Base-by-base conservation (phyloP, 2,329 filamentous ascomycete species). In the Hypomyces rosellus region DNA sequence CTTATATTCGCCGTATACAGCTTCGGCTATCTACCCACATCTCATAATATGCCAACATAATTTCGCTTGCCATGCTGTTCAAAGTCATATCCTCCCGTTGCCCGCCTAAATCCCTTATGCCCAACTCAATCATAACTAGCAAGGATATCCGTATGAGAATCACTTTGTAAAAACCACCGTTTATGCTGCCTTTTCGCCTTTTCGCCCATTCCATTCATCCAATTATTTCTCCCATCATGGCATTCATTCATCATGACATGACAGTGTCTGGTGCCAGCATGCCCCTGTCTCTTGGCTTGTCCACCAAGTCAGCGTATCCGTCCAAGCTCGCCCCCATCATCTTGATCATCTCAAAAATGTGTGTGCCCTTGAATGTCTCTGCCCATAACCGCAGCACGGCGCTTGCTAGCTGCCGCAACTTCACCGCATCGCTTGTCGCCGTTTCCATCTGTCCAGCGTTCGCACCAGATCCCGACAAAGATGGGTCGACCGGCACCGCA, bases 341-440 rank as follows among this genome's bases (percentile, higher is more conserved):
- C 58, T 75, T 76, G 39, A 82, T 74, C 52, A 82, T 73, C 51
- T 82, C 79, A 57, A 82, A 83, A 6, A 82, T 76, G 57, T 83
- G 79, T 11, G 74, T 74, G 11, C 79, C 80, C 54, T 81, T 81
- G 62, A 83, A 83, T 1, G 78, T 77, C 60, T 82, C 79, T 0
- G 79, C 78, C 80, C 80, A 83, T 2, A 84, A 69, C 34, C 78
- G 70, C 33, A 82, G 74, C 22, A 84, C 79, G 0, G 79, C 79
- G 13, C 73, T 74, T 0, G 79, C 78, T 5, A 83, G 68, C 57
- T 80, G 77, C 14, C 77, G 71, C 45, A 83, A 63, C 59, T 76
- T 78, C 15, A 70, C 67, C 37, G 71, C 68, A 55, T 82, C 77
- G 48, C 69, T 75, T 11, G 70, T 65, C 16, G 68, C 68, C 38